phyloP scores from a whole-genome alignment of 1,284 basidiomycete genomes.

The Earliella scabrosa region DNA sequence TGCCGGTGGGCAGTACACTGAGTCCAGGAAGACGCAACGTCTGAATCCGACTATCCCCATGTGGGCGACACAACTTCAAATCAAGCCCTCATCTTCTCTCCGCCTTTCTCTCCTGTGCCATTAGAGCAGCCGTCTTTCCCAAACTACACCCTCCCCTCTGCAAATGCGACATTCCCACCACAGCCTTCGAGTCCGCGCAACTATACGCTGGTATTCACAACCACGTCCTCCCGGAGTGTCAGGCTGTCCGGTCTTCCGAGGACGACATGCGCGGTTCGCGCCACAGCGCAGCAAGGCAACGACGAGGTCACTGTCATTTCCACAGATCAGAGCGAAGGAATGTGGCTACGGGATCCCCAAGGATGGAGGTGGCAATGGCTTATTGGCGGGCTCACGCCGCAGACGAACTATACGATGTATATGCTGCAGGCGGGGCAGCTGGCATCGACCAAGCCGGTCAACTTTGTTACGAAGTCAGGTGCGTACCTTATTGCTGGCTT shows the following conservation, averaged over 20 bases:
- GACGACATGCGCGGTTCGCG: constrained; percentile 62
- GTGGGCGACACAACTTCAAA: constrained; percentile 81
- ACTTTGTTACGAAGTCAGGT: constrained; percentile 75
- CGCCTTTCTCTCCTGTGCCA: constrained; percentile 41
- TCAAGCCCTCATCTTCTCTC: constrained; percentile 79
- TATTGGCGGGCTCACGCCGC: constrained; percentile 56
- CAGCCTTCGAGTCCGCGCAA: constrained; percentile 46
- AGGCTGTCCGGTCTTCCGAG: constrained; percentile 52
- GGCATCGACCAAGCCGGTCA: constrained; percentile 64
- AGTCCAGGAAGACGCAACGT: constrained; percentile 3
- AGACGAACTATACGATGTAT: constrained; percentile 76
- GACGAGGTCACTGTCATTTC: constrained; percentile 16
- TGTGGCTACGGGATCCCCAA: constrained; percentile 57
- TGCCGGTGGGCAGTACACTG: not conserved
- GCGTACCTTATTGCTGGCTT: constrained; percentile 27
- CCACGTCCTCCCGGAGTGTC: constrained; percentile 43
- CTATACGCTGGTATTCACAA: constrained; percentile 58
- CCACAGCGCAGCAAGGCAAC: constrained; percentile 27
- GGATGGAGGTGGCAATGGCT: constrained; percentile 76
- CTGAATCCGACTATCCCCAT: constrained; percentile 51
- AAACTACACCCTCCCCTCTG: constrained; percentile 78
- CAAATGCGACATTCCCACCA: constrained; percentile 53
- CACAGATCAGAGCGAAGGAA: constrained; percentile 37
- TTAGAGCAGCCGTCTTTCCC: constrained; percentile 62
- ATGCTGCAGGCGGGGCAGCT: constrained; percentile 52